Evolutionary conservation across 345 rosid species (phyloP).

Genomic region (Eucalyptus regnans): DNA sequence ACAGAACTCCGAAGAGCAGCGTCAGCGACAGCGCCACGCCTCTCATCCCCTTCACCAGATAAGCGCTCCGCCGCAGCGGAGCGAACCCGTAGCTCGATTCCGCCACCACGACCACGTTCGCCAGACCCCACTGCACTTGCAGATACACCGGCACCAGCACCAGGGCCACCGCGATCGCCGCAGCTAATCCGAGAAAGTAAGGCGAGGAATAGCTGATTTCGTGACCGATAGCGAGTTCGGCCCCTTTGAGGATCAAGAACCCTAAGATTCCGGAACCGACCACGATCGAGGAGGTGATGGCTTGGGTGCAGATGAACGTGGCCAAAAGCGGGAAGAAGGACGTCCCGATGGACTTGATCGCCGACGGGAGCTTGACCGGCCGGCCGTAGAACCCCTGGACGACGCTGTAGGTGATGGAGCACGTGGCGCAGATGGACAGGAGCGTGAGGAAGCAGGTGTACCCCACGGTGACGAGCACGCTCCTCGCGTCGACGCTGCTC

Average conservation of each 20-base stretch:
- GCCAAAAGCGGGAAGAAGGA: slow-evolving; percentile 44
- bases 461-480: slow-evolving; percentile 1
- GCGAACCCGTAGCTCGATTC: slow-evolving; percentile 56
- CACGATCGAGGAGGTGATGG: slow-evolving; percentile 10
- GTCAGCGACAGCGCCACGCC: slow-evolving; percentile 20
- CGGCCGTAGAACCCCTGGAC: slow-evolving; percentile 75
- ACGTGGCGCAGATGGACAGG: slow-evolving; percentile 31
- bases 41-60: slow-evolving; percentile 36
- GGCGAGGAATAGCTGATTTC: slow-evolving; percentile 18
- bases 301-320: slow-evolving; percentile 10
- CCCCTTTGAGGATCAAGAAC: slow-evolving; percentile 2
- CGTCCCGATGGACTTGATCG: slow-evolving; percentile 40
- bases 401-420: slow-evolving; percentile 59
- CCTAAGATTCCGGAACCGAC: slow-evolving; percentile 8
- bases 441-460: slow-evolving; percentile 14
- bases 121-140: slow-evolving; percentile 39
- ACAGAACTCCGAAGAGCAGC: slow-evolving; percentile 7
- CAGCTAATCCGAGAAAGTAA: background rate
- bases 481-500: background rate
- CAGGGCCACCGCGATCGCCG: background rate
- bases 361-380: slow-evolving; percentile 53
- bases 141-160: slow-evolving; percentile 7
- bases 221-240: slow-evolving; percentile 7
- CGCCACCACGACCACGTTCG: slow-evolving; percentile 39
- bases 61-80: slow-evolving; percentile 49